Evolutionary conservation across 2,329 filamentous ascomycete species (phyloP).

Genomic region (Fusarium gaditjirri): DNA sequence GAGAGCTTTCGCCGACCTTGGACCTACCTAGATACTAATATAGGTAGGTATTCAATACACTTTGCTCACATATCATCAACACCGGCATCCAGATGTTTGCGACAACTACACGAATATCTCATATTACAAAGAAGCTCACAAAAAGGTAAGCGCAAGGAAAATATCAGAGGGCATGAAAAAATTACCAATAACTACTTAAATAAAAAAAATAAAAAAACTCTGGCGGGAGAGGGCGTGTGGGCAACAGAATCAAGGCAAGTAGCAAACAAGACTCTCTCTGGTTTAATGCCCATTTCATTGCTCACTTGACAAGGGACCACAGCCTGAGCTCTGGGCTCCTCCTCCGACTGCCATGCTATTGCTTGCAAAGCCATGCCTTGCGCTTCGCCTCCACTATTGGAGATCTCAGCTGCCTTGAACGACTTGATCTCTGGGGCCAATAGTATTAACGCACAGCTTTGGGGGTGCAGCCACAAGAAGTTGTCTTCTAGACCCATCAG

Average conservation of each 20-base stretch:
- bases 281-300: constrained; percentile 23
- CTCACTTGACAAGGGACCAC: constrained; percentile 38
- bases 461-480: constrained; percentile 41
- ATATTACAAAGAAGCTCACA: constrained; percentile 11
- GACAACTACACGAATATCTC: neutral
- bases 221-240: constrained; percentile 43
- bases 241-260: constrained; percentile 33
- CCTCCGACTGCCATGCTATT: constrained; percentile 24
- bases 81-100: constrained; percentile 13
- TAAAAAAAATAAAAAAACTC: constrained; percentile 26
- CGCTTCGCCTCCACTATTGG: constrained; percentile 36
- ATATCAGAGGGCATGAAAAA: constrained; percentile 13
- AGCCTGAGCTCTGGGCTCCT: constrained; percentile 28
- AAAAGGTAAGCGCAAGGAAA: constrained; percentile 8
- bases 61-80: constrained; percentile 22
- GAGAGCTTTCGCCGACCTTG: constrained; percentile 28
- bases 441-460: constrained; percentile 37
- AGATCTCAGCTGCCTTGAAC: constrained; percentile 45
- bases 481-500: constrained; percentile 41
- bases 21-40: constrained; percentile 3
- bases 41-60: neutral
- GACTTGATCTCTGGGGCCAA: constrained; percentile 43
- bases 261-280: constrained; percentile 32
- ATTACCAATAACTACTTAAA: neutral
- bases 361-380: constrained; percentile 14